These are phyloP conservation scores for Bifiguratus adelaidae DNA, from an alignment of 192 early-diverging fungal species.

Conservation along the genomic window DNA sequence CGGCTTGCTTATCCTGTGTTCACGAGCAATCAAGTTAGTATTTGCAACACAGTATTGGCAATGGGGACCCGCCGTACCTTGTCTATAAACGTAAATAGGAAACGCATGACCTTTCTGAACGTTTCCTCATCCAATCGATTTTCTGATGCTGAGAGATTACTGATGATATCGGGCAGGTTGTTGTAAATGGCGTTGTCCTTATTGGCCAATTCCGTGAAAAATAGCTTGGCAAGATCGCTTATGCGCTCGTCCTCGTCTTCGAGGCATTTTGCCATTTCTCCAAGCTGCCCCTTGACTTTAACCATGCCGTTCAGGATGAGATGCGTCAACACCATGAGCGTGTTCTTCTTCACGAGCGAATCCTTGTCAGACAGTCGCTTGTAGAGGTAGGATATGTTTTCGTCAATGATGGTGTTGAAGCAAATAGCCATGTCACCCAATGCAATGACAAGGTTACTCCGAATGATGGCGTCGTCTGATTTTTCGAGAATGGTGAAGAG, in stretches of 20 bases:
- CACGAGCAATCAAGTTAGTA: not conserved
- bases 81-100: slow-evolving; percentile 92
- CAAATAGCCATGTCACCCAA: slow-evolving; percentile 98
- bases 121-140: slow-evolving; percentile 67
- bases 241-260: slow-evolving; percentile 83
- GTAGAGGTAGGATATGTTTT: slow-evolving; percentile 93
- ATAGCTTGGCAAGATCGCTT: slow-evolving; percentile 84
- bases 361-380: slow-evolving; percentile 80
- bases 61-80: no score
- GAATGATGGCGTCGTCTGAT: slow-evolving; percentile 72
- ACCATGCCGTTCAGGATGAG: slow-evolving; percentile 98
- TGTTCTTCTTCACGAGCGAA: slow-evolving; percentile 82
- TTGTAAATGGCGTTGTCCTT: slow-evolving; percentile 99
- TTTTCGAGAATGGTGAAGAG: slow-evolving; percentile 85
- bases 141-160: slow-evolving; percentile 64
- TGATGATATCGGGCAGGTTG: slow-evolving; percentile 97
- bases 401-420: slow-evolving; percentile 94
- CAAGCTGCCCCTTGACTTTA: slow-evolving; percentile 97
- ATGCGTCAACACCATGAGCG: slow-evolving; percentile 97
- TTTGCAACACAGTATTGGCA: no score
- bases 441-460: slow-evolving; percentile 92
- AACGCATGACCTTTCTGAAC: slow-evolving; percentile 89
- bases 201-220: slow-evolving; percentile 90
- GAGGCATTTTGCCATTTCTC: slow-evolving; percentile 97
- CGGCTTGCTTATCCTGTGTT: slow-evolving; percentile 80